phyloP scores from a whole-genome alignment of 768 basidiomycete genomes.

The Mrakia blollopis region DNA sequence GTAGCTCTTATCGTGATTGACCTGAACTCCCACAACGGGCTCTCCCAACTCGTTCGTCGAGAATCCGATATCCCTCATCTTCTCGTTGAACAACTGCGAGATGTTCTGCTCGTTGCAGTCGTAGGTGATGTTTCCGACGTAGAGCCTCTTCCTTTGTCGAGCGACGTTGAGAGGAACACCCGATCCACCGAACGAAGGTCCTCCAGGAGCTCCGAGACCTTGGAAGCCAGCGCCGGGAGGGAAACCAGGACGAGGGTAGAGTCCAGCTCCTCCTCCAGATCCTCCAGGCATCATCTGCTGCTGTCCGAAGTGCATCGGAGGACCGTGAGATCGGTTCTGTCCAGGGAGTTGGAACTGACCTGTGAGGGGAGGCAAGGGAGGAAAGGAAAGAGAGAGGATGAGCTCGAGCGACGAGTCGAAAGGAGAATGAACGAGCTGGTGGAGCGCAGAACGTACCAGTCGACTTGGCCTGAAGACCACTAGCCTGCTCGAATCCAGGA shows the following conservation, averaged over 20 bases:
- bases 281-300: background rate
- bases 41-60: slow-evolving; percentile 52
- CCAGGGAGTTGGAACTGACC: slow-evolving; percentile 96
- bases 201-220: slow-evolving; percentile 45
- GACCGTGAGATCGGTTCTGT: slow-evolving; percentile 75
- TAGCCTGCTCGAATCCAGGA: slow-evolving; percentile 89
- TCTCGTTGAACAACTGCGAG: slow-evolving; percentile 87
- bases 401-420: slow-evolving; percentile 8
- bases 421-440: background rate
- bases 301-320: slow-evolving; percentile 55
- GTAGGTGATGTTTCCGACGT: slow-evolving; percentile 93
- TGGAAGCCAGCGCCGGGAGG: slow-evolving; percentile 55
- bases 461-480: slow-evolving; percentile 95
- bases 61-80: slow-evolving; percentile 82
- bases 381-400: background rate
- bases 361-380: slow-evolving; percentile 42
- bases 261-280: background rate
- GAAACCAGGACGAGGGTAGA: slow-evolving; percentile 39
- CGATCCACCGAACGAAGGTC: slow-evolving; percentile 58
- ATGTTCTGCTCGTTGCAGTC: slow-evolving; percentile 91
- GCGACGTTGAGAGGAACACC: slow-evolving; percentile 62
- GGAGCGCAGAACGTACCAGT: slow-evolving; percentile 58
- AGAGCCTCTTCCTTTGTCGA: slow-evolving; percentile 87
- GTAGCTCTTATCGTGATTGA: slow-evolving; percentile 98
- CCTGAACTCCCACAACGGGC: slow-evolving; percentile 86